phyloP scores from a whole-genome alignment of 2,329 filamentous ascomycete species.

The Hypoxylon sp. region DNA sequence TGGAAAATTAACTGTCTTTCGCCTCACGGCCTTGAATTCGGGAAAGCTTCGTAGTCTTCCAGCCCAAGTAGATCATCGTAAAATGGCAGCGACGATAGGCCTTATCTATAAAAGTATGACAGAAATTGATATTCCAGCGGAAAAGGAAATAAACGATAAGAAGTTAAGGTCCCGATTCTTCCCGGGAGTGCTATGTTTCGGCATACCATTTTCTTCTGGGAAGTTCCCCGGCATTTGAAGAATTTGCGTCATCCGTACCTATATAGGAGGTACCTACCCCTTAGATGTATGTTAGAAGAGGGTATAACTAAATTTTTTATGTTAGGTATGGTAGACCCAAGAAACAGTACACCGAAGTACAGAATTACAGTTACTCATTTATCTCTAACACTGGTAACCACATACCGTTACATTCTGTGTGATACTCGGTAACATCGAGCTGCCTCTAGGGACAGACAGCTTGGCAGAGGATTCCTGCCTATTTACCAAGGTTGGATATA shows the following conservation, averaged over 20 bases:
- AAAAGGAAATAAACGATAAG: neutral
- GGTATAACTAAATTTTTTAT: neutral
- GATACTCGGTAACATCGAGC: neutral
- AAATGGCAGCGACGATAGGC: too few relatives aligned
- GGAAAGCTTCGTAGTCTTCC: too few relatives aligned
- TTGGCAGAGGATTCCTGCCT: neutral
- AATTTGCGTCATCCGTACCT: too few relatives aligned
- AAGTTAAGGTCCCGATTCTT: neutral
- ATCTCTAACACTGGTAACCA: neutral
- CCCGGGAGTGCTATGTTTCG: too few relatives aligned
- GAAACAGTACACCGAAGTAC: neutral
- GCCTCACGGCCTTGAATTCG: too few relatives aligned
- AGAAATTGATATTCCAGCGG: neutral
- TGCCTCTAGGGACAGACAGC: neutral
- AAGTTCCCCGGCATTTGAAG: too few relatives aligned
- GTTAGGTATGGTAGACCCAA: too few relatives aligned
- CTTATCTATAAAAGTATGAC: neutral
- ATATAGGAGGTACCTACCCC: too few relatives aligned
- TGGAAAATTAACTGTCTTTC: too few relatives aligned
- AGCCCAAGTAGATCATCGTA: too few relatives aligned
- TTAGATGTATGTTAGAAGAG: too few relatives aligned
- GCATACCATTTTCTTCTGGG: too few relatives aligned
- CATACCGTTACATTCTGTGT: neutral
- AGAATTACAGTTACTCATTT: neutral
- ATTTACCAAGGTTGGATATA: conserved; percentile 9